These are phyloP conservation scores for Curvularia sp. DNA, from an alignment of 2,329 filamentous ascomycete genomes.

Conservation along the genomic window DNA sequence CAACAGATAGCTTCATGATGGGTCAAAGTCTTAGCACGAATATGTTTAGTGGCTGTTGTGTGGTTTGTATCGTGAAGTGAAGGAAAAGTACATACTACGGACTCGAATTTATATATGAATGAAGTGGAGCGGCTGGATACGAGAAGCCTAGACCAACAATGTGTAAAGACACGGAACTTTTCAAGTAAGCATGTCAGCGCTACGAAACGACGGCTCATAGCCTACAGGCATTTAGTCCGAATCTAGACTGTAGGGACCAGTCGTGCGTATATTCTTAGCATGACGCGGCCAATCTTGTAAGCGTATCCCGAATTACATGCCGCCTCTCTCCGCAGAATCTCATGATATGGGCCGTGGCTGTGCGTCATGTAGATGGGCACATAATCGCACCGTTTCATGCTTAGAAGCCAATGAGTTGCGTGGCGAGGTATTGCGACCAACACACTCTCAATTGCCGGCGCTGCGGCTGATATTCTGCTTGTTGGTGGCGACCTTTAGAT, in stretches of 20 bases:
- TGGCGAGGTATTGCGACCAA: not conserved
- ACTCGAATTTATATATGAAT: not conserved
- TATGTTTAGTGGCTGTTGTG: not conserved
- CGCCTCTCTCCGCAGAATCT: not conserved
- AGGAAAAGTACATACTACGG: not conserved
- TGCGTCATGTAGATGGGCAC: not conserved
- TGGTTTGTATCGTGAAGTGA: too few species aligned
- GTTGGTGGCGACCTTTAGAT: not conserved
- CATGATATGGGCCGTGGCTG: not conserved
- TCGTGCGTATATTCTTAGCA: not conserved
- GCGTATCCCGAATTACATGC: not conserved
- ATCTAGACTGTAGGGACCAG: not conserved
- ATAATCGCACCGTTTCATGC: not conserved
- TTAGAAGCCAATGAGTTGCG: not conserved
- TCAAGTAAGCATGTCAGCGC: not conserved
- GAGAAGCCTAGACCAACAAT: not conserved
- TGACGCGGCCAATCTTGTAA: not conserved
- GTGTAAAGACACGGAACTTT: not conserved
- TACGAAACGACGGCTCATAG: not conserved
- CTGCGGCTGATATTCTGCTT: not conserved
- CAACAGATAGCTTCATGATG: not conserved
- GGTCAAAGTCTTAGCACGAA: not conserved
- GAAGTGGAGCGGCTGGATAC: not conserved
- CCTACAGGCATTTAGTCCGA: not conserved
- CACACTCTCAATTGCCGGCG: not conserved